Percentiles rank a stretch among this genome's conserved stretches.
Evolutionary conservation across 495 filamentous ascomycete genomes (phyloP).

Genomic region (Rhizodiscina lignyota): DNA sequence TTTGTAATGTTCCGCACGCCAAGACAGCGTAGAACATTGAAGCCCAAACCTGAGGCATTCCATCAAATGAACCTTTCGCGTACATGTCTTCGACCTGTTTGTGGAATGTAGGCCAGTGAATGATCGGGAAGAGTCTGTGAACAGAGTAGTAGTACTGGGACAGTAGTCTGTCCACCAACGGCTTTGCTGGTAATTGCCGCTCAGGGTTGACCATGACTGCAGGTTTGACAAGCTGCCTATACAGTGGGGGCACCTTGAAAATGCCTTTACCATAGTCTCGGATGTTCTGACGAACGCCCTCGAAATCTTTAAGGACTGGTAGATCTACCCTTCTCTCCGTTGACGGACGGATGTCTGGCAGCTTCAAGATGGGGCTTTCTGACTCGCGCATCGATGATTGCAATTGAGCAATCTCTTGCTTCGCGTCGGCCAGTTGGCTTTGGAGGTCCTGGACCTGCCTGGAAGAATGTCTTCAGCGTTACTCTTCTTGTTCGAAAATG

Average conservation of each 20-base stretch:
- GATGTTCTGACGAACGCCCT: slow-evolving; percentile 54
- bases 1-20: slow-evolving; percentile 70
- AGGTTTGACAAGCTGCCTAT: too few species aligned
- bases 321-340: slow-evolving; percentile 34
- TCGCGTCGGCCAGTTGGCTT: slow-evolving; percentile 65
- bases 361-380: slow-evolving; percentile 33
- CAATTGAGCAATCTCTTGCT: slow-evolving; percentile 55
- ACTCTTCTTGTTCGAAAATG: slow-evolving; percentile 1
- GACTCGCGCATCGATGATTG: slow-evolving; percentile 35
- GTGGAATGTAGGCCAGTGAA: slow-evolving; percentile 81
- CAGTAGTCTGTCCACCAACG: slow-evolving; percentile 28
- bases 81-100: slow-evolving; percentile 66
- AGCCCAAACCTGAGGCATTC: slow-evolving; percentile 56
- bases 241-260: slow-evolving; percentile 63
- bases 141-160: slow-evolving; percentile 57
- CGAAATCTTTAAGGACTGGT: slow-evolving; percentile 47
- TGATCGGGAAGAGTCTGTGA: slow-evolving; percentile 64
- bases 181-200: slow-evolving; percentile 6
- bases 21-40: slow-evolving; percentile 73
- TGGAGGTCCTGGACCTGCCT: slow-evolving; percentile 93
- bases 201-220: too few species aligned
- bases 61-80: slow-evolving; percentile 42
- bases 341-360: slow-evolving; percentile 54
- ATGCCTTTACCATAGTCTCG: slow-evolving; percentile 60
- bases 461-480: neutral